These are phyloP conservation scores for Hypoxylon sp. DNA, from an alignment of 2,329 filamentous ascomycete genomes.

Conservation along the genomic window DNA sequence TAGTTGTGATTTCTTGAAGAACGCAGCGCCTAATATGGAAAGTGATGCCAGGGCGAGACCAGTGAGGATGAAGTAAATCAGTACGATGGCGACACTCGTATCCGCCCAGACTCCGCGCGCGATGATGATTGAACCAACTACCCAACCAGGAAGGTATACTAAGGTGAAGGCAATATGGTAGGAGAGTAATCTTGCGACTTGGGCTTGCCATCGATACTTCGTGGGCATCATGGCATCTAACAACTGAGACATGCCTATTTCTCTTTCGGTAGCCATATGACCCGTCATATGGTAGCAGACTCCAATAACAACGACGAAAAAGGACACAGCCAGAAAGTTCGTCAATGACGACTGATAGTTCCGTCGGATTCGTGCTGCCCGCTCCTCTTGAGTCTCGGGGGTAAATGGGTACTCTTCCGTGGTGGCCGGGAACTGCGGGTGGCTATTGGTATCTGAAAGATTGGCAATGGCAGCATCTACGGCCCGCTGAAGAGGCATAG, in stretches of 20 bases:
- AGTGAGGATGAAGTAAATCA: constrained; percentile 80
- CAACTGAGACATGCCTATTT: constrained; percentile 87
- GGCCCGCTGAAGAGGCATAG: constrained; percentile 82
- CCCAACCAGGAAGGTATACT: constrained; percentile 86
- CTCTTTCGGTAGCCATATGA: constrained; percentile 86
- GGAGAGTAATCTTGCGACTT: constrained; percentile 81
- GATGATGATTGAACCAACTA: constrained; percentile 78
- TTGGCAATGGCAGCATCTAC: constrained; percentile 79
- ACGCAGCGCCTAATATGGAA: constrained; percentile 82
- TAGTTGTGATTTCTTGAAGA: constrained; percentile 89
- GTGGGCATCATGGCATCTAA: constrained; percentile 94
- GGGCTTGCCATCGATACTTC: constrained; percentile 78
- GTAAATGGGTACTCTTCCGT: constrained; percentile 84
- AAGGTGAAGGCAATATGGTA: constrained; percentile 85
- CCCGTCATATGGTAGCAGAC: constrained; percentile 90
- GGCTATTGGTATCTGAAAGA: constrained; percentile 57
- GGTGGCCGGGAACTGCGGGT: constrained; percentile 56
- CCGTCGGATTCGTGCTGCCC: constrained; percentile 73
- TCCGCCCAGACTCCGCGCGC: constrained; percentile 73
- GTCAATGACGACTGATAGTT: constrained; percentile 80
- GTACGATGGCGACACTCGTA: constrained; percentile 73
- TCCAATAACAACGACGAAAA: constrained; percentile 83
- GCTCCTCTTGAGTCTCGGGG: constrained; percentile 74
- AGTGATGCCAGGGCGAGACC: constrained; percentile 84
- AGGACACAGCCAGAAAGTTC: constrained; percentile 81